These are phyloP conservation scores for Kondoa subrosea DNA, from an alignment of 768 basidiomycete species.

Conservation along the genomic window DNA sequence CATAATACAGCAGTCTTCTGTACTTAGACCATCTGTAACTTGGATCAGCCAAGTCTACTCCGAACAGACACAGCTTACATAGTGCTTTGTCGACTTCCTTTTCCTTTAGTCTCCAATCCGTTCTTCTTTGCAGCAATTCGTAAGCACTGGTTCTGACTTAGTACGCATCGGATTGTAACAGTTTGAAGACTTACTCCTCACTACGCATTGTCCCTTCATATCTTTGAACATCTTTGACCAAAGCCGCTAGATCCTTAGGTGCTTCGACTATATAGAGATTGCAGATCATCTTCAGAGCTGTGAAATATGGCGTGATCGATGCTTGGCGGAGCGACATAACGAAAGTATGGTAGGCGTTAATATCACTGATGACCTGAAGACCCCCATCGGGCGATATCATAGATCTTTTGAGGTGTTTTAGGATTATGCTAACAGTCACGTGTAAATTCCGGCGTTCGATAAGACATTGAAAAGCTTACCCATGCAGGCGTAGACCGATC, in stretches of 20 bases:
- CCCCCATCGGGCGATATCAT: slow-evolving; percentile 89
- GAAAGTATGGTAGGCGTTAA: slow-evolving; percentile 84
- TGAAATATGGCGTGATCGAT: slow-evolving; percentile 70
- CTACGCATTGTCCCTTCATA: slow-evolving; percentile 90
- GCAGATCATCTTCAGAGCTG: slow-evolving; percentile 89
- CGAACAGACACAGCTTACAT: slow-evolving; percentile 9
- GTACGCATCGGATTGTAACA: background rate
- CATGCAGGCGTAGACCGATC: slow-evolving; percentile 73
- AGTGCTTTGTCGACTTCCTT: slow-evolving; percentile 50
- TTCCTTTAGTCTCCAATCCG: slow-evolving; percentile 98
- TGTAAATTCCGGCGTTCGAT: too few relatives aligned
- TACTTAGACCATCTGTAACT: slow-evolving; percentile 7
- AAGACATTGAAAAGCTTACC: slow-evolving; percentile 45
- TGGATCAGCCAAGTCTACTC: background rate
- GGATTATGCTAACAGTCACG: slow-evolving; percentile 53
- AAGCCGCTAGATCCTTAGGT: slow-evolving; percentile 81
- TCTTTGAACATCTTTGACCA: slow-evolving; percentile 82
- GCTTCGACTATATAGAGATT: slow-evolving; percentile 77
- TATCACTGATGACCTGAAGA: slow-evolving; percentile 86
- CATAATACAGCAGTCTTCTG: slow-evolving; percentile 17
- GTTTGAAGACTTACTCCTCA: slow-evolving; percentile 44
- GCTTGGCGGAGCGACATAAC: slow-evolving; percentile 71
- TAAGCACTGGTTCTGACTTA: background rate
- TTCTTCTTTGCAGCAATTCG: slow-evolving; percentile 40
- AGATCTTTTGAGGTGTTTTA: slow-evolving; percentile 91